phyloP scores from a whole-genome alignment of 306 rosid species.

The Geum urbanum region DNA sequence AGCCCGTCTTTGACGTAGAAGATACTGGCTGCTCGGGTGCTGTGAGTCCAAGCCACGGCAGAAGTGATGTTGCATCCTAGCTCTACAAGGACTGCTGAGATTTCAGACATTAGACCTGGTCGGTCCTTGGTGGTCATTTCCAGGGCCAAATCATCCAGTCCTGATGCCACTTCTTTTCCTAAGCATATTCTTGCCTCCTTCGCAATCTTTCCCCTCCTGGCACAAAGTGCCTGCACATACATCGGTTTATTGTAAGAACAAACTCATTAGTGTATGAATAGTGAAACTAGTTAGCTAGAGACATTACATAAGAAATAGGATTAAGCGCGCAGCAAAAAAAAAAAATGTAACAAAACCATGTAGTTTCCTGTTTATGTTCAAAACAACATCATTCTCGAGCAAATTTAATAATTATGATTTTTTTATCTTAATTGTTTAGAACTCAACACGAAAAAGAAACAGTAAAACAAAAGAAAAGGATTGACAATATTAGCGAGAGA shows the following conservation, averaged over 20 bases:
- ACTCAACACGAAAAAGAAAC: neutral
- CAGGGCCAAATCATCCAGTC: slow-evolving; percentile 43
- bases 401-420: no score
- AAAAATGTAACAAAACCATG: no score
- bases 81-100: slow-evolving; percentile 57
- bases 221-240: slow-evolving; percentile 57
- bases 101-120: slow-evolving; percentile 76
- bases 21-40: slow-evolving; percentile 51
- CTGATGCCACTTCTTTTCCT: slow-evolving; percentile 30
- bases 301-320: no score
- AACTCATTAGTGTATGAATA: neutral
- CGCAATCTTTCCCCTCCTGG: slow-evolving; percentile 32
- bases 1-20: slow-evolving; percentile 55
- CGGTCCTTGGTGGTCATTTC: slow-evolving; percentile 68
- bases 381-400: no score
- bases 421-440: no score
- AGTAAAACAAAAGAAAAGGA: neutral
- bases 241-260: neutral
- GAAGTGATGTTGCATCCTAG: slow-evolving; percentile 58
- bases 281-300: neutral
- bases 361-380: no score
- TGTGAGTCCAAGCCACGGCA: slow-evolving; percentile 77
- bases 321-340: no score
- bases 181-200: slow-evolving; percentile 13
- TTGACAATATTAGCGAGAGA: neutral